phyloP scores from a whole-genome alignment of 805 yeast species.

The Starmerella ratchasimensis region DNA sequence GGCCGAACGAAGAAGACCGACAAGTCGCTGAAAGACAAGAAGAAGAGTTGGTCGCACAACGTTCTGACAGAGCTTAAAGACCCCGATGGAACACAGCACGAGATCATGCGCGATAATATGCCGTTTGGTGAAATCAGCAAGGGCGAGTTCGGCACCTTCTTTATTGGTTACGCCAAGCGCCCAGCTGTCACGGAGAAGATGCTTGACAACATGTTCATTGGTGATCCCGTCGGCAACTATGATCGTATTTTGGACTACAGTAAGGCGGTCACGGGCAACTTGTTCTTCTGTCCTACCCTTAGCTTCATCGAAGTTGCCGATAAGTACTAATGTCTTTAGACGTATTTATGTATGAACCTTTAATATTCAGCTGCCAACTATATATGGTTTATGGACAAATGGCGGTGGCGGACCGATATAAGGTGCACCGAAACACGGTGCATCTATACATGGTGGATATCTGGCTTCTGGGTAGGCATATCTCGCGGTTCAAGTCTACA shows the following conservation, averaged over 20 bases:
- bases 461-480: too few relatives aligned
- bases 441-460: too few relatives aligned
- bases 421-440: too few relatives aligned
- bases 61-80: slow-evolving; percentile 53
- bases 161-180: slow-evolving; percentile 17
- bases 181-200: slow-evolving; percentile 16
- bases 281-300: slow-evolving; percentile 16
- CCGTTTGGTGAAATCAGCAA: slow-evolving; percentile 18
- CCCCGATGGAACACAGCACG: slow-evolving; percentile 28
- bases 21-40: slow-evolving; percentile 16
- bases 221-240: slow-evolving; percentile 19
- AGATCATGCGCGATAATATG: slow-evolving; percentile 21
- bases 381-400: too few relatives aligned
- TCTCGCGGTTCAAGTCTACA: too few relatives aligned
- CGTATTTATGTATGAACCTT: not conserved
- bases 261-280: slow-evolving; percentile 14
- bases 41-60: slow-evolving; percentile 27
- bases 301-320: slow-evolving; percentile 9
- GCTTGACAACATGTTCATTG: slow-evolving; percentile 20
- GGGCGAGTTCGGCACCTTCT: slow-evolving; percentile 20
- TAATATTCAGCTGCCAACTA: too few relatives aligned
- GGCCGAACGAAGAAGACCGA: slow-evolving; percentile 20
- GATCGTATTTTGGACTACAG: slow-evolving; percentile 19
- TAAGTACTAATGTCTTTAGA: not conserved
- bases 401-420: too few relatives aligned